Conservation (phyloP, 2,329 filamentous ascomycete species). For the Colletotrichum chlorophyti region DNA sequence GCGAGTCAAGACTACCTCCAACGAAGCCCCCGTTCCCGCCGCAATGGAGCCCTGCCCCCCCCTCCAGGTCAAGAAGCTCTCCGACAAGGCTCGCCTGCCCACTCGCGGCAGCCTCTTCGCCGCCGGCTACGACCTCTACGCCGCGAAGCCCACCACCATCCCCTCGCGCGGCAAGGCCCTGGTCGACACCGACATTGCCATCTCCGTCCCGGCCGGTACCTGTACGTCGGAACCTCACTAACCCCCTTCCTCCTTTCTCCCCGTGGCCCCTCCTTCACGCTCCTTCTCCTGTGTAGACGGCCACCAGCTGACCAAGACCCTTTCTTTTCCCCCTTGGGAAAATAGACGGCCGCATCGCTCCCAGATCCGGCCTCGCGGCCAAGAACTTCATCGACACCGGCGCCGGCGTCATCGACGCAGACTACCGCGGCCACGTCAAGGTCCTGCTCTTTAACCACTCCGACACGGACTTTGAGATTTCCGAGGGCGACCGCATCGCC, state of each 20-base stretch:
- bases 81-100: conserved; percentile 78
- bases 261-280: neutral
- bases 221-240: conserved; percentile 64
- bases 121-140: conserved; percentile 94
- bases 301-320: conserved; percentile 8
- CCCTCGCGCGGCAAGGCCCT: conserved; percentile 84
- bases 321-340: too few relatives aligned
- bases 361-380: conserved; percentile 86
- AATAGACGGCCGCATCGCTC: conserved; percentile 85
- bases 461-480: conserved; percentile 81
- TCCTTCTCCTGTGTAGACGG: neutral
- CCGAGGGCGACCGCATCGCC: conserved; percentile 88
- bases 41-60: conserved; percentile 58
- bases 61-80: conserved; percentile 88
- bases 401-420: conserved; percentile 95
- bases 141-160: conserved; percentile 74
- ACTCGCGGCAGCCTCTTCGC: conserved; percentile 89
- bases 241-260: neutral
- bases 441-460: conserved; percentile 93
- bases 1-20: conserved; percentile 69
- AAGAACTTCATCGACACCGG: conserved; percentile 98
- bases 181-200: conserved; percentile 89
- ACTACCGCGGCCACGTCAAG: conserved; percentile 94
- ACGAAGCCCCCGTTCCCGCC: conserved; percentile 40
- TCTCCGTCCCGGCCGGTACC: conserved; percentile 88